Base-by-base conservation (phyloP, 495 filamentous ascomycete genomes). In the Xylaria castorea region DNA sequence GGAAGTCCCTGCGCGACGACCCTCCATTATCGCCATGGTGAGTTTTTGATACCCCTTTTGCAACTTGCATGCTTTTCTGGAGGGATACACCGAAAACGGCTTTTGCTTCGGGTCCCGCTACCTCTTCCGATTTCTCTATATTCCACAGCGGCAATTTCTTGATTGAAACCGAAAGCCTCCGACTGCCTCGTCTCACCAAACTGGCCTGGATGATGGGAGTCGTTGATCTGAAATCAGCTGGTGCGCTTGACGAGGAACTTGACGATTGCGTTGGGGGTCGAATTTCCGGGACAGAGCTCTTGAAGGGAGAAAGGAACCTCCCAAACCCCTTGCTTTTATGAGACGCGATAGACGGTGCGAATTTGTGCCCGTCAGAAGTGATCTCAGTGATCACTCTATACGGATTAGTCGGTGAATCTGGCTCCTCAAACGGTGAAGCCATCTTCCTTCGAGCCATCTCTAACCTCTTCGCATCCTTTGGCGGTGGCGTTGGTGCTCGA, bases 61-160 rank as follows among this genome's bases (percentile, higher is more conserved):
- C 83, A 16, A 84, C 71, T 46, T 77, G 75, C 77, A 85, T 84
- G 70, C 79, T 82, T 46, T 77, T 74, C 55, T 78, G 66, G 0
- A 85, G 75, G 0, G 81, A 69, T 11, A 81, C 79, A 12, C 83
- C 82, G 53, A 85, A 85, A 22, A 85, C 78, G 18, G 76, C 67
- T 38, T 74, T 74, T 0, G 76, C 61, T 18, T 70, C 68, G 1
- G 61, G 40, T 5, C 66, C 72, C 18, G 67, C 75, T 27, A 73
- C 50, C 32, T 74, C 69, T n/a, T 72, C 60, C 14, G 70, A 44
- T 61, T 71, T 62, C 22, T 75, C 44, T 0, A 74, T 70, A 20
- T 68, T 75, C 75, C 75, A 79, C 44, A 79, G 68, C 0, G 75
- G 76, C 25, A 78, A 14, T 61, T 72, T 78, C 62, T 74, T 78